A percentile compares a stretch with the other conserved stretches of the same genome.
Conservation (phyloP, 83 land plant genomes). For the Isoetes engelmannii region DNA sequence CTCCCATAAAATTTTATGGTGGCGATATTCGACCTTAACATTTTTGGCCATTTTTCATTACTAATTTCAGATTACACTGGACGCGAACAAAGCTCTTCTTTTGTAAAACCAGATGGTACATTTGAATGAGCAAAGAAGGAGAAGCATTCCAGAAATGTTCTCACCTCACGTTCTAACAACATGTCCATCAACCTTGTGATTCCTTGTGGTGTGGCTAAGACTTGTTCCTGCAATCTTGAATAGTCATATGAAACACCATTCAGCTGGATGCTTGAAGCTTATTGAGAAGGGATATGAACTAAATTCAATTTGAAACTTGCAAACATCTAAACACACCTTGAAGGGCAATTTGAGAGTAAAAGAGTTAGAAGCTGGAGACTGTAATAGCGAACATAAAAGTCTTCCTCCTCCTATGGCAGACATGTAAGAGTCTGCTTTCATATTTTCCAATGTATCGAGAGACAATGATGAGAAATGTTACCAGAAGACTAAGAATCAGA, state of each 20-base stretch:
- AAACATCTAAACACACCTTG: slow-evolving; percentile 40
- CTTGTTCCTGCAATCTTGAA: slow-evolving; percentile 85
- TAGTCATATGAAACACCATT: background rate
- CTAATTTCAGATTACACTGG: too few relatives aligned
- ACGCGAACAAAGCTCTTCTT: too few relatives aligned
- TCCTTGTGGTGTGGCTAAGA: slow-evolving; percentile 86
- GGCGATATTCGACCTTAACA: too few relatives aligned
- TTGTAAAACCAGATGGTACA: too few relatives aligned
- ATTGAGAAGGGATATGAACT: background rate
- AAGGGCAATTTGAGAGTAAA: slow-evolving; percentile 64
- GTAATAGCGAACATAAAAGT: slow-evolving; percentile 88
- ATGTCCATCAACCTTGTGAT: slow-evolving; percentile 94
- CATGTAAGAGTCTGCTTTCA: background rate
- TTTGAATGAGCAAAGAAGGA: background rate
- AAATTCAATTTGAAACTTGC: background rate
- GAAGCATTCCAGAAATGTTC: background rate
- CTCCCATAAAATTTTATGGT: too few relatives aligned
- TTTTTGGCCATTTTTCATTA: too few relatives aligned
- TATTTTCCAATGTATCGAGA: background rate
- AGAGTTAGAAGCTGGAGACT: slow-evolving; percentile 86
- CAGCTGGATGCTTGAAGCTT: background rate
- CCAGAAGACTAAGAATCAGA: slow-evolving; percentile 83
- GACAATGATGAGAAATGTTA: slow-evolving; percentile 19
- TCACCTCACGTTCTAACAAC: slow-evolving; percentile 96
- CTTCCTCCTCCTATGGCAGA: slow-evolving; percentile 65